A percentile compares a stretch with the other conserved stretches of the same genome.
These are phyloP conservation scores for Lichtheimia corymbifera DNA, from an alignment of 371 early-diverging fungal species.

Conservation along the genomic window DNA sequence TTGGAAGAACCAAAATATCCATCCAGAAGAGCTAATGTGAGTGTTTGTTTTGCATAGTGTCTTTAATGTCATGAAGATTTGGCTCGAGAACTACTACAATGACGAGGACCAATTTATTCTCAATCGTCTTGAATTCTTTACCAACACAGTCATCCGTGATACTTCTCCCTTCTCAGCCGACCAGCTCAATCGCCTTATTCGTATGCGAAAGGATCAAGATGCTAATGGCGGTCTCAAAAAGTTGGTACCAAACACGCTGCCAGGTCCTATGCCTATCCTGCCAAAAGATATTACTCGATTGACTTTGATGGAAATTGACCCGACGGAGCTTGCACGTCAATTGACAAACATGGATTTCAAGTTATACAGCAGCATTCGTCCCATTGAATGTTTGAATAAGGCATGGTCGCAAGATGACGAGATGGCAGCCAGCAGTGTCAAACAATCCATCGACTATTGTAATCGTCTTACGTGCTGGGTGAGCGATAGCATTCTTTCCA, in stretches of 20 bases:
- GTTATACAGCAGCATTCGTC: conserved; percentile 75
- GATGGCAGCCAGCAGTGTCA: conserved; percentile 64
- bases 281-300: conserved; percentile 65
- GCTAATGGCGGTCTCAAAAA: conserved; percentile 51
- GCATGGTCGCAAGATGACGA: conserved; percentile 79
- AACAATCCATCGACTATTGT: conserved; percentile 69
- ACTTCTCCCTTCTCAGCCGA: conserved; percentile 68
- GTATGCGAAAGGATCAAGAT: conserved; percentile 64
- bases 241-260: conserved; percentile 59
- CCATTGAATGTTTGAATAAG: conserved; percentile 84
- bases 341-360: conserved; percentile 84
- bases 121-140: conserved; percentile 72
- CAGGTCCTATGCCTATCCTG: conserved; percentile 68
- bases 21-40: not conserved
- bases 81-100: conserved; percentile 85
- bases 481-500: conserved; percentile 68
- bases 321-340: conserved; percentile 91
- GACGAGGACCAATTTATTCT: conserved; percentile 69
- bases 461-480: conserved; percentile 78
- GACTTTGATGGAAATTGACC: conserved; percentile 81
- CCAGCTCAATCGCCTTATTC: conserved; percentile 66
- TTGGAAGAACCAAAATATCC: not conserved
- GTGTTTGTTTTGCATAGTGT: conserved; percentile 45
- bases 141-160: conserved; percentile 72
- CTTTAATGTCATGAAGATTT: conserved; percentile 79